Conservation (phyloP, 805 yeast genomes). For the Yarrowia osloensis region DNA sequence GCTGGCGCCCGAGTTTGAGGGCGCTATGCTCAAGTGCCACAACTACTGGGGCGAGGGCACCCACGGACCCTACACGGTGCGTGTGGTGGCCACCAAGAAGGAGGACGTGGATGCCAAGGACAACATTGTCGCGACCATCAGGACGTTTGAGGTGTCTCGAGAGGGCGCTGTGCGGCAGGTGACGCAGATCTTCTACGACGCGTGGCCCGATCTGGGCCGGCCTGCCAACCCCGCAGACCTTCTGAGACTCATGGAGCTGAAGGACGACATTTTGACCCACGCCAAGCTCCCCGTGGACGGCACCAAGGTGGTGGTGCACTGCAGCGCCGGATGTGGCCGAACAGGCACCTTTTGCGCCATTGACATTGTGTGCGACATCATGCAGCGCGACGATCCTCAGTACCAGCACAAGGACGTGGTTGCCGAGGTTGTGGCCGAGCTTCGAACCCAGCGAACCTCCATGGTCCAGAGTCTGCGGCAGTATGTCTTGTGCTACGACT, state of each 20-base stretch:
- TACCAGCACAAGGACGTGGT: slow-evolving; percentile 52
- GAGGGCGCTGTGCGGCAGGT: slow-evolving; percentile 47
- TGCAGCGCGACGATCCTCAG: not conserved
- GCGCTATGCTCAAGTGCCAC: slow-evolving; percentile 80
- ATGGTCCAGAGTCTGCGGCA: slow-evolving; percentile 86
- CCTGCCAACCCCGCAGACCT: slow-evolving; percentile 62
- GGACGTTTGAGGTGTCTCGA: slow-evolving; percentile 6
- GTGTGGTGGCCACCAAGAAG: not conserved
- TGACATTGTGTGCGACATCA: slow-evolving; percentile 43
- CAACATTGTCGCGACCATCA: slow-evolving; percentile 3
- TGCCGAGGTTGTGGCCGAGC: slow-evolving; percentile 61
- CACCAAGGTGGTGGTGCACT: slow-evolving; percentile 71
- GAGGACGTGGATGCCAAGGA: slow-evolving; percentile 19
- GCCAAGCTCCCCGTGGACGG: slow-evolving; percentile 1
- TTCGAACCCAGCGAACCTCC: slow-evolving; percentile 73
- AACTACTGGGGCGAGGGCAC: slow-evolving; percentile 64
- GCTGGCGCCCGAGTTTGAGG: slow-evolving; percentile 76
- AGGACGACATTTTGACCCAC: slow-evolving; percentile 34
- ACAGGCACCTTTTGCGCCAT: slow-evolving; percentile 78
- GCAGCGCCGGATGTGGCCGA: slow-evolving; percentile 97
- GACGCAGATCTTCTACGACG: slow-evolving; percentile 70
- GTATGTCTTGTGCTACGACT: slow-evolving; percentile 71
- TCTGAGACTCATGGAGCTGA: slow-evolving; percentile 55
- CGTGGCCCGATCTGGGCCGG: slow-evolving; percentile 88
- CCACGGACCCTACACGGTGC: not conserved